Base-by-base conservation (phyloP, 2,329 filamentous ascomycete species). In the Trichoderma oligosporum region DNA sequence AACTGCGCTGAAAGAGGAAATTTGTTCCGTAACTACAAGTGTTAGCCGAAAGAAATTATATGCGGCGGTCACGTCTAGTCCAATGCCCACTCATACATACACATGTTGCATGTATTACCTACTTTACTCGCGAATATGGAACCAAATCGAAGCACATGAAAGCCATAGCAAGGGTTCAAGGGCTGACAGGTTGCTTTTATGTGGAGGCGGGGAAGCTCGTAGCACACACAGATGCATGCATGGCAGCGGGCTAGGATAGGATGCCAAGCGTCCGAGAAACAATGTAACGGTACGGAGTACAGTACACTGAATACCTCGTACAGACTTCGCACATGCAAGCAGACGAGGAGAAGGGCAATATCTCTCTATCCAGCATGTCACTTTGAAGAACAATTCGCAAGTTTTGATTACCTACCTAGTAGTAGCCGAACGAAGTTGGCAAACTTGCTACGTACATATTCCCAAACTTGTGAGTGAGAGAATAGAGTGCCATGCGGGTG, bases 181-280 rank as follows among this genome's bases (percentile, higher is more conserved):
- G 52, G 52, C 51, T 55, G 42, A 47, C 42, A 20, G 42, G 12
- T 31, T 47, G n/a, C 33, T 20, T 25, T 35, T 38, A 29, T 56
- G 53, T 31, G 53, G 53, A 48, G 53, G 44, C 35, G 53, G 53
- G 31, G 52, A 46, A 46, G 41, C 35, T 20, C 24, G 24, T 42
- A 11, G 12, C 41, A 22, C 41, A 36, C 31, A 39, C 41, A 47
- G 24, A 47, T 54, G 51, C 51, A 54, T 46, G 52, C 52, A 55
- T 18, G 41, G 41, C 33, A 31, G 46, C 31, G 22, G 51, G 18
- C 16, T 11, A 31, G 49, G 52, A 38, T 46, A 11, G 16, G 27
- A 36, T n/a, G 14, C 33, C 44, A 14, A 45, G 9, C 31, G 25
- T 7, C 24, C 11, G 24, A 29, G 6, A 11, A 12, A 6, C 9